phyloP scores from a whole-genome alignment of 306 rosid species.

The Malus orientalis region DNA sequence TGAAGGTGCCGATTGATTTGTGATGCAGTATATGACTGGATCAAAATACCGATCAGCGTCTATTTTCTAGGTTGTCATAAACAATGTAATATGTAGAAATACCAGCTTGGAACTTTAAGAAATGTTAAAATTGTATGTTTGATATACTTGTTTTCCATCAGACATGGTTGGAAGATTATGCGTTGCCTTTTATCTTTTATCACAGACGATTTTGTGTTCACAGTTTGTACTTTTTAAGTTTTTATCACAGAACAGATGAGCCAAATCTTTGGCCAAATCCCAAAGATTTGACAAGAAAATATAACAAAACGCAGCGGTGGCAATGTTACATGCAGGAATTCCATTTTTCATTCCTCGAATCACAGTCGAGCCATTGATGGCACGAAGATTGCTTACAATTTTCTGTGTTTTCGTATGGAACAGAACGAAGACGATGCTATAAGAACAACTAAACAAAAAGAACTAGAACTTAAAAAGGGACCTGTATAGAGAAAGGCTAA shows the following conservation, averaged over 20 bases:
- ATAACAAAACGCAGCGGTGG: background rate
- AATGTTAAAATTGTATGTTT: conserved; percentile 3
- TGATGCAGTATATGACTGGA: conserved; percentile 8
- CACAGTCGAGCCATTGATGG: background rate
- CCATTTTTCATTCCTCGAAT: conserved; percentile 21
- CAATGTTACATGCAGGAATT: conserved; percentile 3
- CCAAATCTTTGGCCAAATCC: background rate
- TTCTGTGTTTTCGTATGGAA: conserved; percentile 22
- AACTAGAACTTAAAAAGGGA: conserved; percentile 23
- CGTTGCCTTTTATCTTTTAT: background rate
- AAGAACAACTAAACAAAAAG: background rate
- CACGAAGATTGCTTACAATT: conserved; percentile 18
- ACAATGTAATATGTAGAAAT: conserved; percentile 21
- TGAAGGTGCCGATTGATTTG: conserved; percentile 63
- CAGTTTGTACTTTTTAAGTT: background rate
- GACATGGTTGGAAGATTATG: background rate
- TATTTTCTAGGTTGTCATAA: conserved; percentile 21
- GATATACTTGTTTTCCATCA: background rate
- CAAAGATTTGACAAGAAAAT: background rate
- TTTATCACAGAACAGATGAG: background rate
- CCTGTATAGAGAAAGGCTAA: conserved; percentile 28
- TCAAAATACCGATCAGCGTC: conserved; percentile 12
- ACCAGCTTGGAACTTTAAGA: conserved; percentile 11
- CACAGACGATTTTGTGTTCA: background rate
- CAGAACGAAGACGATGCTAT: conserved; percentile 1